phyloP scores from a whole-genome alignment of 352 stramenopile species.

The Globisporangium nodosum region DNA sequence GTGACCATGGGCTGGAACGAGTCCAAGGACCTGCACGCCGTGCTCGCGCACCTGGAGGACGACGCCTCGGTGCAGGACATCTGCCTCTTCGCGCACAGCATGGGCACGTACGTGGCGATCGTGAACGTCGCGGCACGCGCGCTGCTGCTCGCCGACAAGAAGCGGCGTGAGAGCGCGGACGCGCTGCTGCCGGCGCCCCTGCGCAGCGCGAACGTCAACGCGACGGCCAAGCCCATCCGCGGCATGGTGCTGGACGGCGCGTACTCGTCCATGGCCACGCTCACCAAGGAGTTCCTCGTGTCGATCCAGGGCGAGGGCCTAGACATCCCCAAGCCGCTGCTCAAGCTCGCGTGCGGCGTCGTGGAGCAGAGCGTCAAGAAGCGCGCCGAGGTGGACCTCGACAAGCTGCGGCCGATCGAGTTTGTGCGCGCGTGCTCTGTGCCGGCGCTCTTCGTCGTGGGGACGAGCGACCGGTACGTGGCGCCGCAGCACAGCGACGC shows the following conservation, averaged over 20 bases:
- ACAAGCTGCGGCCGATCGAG: constrained; percentile 60
- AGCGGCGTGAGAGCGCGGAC: constrained; percentile 47
- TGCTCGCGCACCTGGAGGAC: constrained; percentile 55
- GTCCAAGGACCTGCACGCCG: constrained; percentile 56
- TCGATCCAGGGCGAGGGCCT: constrained; percentile 72
- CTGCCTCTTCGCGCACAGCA: constrained; percentile 78
- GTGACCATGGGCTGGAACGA: constrained; percentile 88
- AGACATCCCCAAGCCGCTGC: constrained; percentile 53
- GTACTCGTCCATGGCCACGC: constrained; percentile 62
- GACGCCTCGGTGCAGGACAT: constrained; percentile 46
- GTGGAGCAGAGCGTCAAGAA: constrained; percentile 78
- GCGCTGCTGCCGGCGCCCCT: constrained; percentile 50
- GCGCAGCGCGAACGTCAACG: constrained; percentile 28
- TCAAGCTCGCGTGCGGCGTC: constrained; percentile 59
- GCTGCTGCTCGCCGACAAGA: constrained; percentile 35
- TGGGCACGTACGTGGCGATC: constrained; percentile 76
- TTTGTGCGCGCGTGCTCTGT: constrained; percentile 65
- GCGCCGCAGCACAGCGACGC: constrained; percentile 54
- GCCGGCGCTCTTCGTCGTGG: constrained; percentile 67
- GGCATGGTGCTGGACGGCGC: constrained; percentile 70
- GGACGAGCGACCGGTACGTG: constrained; percentile 65
- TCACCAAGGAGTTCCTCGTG: constrained; percentile 58
- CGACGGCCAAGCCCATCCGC: constrained; percentile 57
- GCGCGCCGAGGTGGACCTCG: constrained; percentile 64
- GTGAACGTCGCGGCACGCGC: constrained; percentile 67